Evolutionary conservation across 345 rosid genomes (phyloP), one percentile per base, ranked within the genome.

Genomic region (Fremontodendron californicum): DNA sequence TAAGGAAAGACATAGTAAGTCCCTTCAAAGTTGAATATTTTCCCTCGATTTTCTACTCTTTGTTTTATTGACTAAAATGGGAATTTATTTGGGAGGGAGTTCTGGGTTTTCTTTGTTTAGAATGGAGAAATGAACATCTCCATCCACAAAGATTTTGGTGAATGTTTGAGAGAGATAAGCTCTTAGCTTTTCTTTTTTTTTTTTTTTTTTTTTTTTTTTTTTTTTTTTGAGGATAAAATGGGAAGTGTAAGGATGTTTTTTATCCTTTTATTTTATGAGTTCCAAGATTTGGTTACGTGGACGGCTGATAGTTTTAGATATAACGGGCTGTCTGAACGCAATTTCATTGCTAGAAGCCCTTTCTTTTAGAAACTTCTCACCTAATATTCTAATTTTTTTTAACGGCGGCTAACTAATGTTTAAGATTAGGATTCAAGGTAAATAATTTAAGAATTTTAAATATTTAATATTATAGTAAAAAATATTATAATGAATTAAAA

Each of bases 121-220:
- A 76, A 63, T 46, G 79, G 85, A 61, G 77, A 49, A 39, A 68
- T 68, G 10, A 23, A 74, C 87, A 83, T 79, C 84, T 68, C 84
- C 89, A 67, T 84, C 82, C 84, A 78, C 74, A 55, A 45, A 75
- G 43, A 37, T 49, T 12, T 71, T 11, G 57, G 55, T 2, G 51
- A 39, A 29, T 75, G 40, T 11, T 43, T 29, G 43, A 48, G 78
- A 75, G 57, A 43, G 23, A 37, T 29, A 35, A 21, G 52, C 25
- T 23, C 31, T 7, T 45, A 45, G 73, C 54, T 27, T 45, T 57
- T 33, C 3, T 11, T 23, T 9, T 9, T 33, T 16, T 3, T 25
- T 46, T 15, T 39, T 21, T 11, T 10, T 11, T 23, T 9, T 9
- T 33, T 16, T 3, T 25, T 46, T 15, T 39, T 21, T 11, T 54